Evolutionary conservation across 306 rosid genomes (phyloP).

Genomic region (Dryas octopetala): DNA sequence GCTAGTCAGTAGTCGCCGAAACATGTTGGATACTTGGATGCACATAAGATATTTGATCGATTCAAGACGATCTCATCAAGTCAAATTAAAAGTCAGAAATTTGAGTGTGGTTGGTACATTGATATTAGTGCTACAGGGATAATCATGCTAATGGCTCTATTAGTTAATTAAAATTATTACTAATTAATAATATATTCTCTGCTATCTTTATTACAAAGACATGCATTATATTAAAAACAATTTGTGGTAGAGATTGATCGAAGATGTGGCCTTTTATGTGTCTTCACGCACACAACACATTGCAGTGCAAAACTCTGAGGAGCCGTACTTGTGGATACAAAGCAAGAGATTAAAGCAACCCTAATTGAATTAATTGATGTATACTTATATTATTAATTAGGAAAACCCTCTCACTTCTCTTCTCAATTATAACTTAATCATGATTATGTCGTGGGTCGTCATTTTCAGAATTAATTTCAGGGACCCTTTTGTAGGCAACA

Average conservation of each 20-base stretch:
- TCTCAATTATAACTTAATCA: background rate
- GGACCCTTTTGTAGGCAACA: background rate
- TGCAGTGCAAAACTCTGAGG: background rate
- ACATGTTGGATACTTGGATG: too few relatives aligned
- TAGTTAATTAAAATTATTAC: background rate
- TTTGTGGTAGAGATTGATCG: background rate
- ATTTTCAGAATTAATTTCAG: background rate
- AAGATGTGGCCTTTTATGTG: background rate
- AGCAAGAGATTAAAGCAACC: background rate
- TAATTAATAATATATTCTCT: too few relatives aligned
- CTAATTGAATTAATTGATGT: background rate
- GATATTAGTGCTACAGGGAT: background rate
- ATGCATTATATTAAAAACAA: too few relatives aligned
- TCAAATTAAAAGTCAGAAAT: background rate
- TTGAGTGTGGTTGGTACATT: background rate
- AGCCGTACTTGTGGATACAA: background rate
- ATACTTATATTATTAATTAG: background rate
- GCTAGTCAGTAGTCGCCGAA: background rate
- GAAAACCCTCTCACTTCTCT: background rate
- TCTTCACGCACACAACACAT: too few relatives aligned
- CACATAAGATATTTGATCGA: background rate
- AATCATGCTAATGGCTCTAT: background rate
- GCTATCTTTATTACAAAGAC: too few relatives aligned
- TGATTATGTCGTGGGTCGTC: constrained; percentile 18
- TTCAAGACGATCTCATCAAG: background rate